phyloP scores from a whole-genome alignment of 305 asterid species.

The Galium porrigens region DNA sequence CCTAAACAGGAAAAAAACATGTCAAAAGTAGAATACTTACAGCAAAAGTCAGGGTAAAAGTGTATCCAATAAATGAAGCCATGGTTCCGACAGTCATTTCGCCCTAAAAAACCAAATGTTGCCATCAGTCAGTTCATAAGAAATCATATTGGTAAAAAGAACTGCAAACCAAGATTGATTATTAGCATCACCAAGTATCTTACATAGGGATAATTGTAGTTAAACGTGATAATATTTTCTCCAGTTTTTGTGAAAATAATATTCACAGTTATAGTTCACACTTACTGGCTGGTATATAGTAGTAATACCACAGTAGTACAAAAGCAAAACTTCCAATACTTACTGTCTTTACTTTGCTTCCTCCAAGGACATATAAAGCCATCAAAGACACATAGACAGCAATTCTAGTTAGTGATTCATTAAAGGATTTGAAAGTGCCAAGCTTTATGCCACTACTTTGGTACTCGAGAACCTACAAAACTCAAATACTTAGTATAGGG shows the following conservation, averaged over 20 bases:
- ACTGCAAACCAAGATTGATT: not conserved
- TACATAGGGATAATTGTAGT: not conserved
- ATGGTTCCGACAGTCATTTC: conserved; percentile 83
- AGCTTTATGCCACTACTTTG: conserved; percentile 75
- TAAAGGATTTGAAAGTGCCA: conserved; percentile 69
- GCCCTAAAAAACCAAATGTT: conserved; percentile 38
- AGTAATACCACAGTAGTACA: not conserved
- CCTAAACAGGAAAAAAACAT: not conserved
- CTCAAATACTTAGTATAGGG: conserved; percentile 13
- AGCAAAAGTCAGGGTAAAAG: conserved; percentile 78
- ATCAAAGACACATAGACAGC: conserved; percentile 81
- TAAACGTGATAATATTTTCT: not conserved
- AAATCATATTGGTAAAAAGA: not conserved
- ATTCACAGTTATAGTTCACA: not conserved
- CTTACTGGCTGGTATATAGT: not conserved
- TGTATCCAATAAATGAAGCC: conserved; percentile 90
- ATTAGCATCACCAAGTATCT: not conserved
- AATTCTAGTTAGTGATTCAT: conserved; percentile 80
- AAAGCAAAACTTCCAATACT: conserved; percentile 27
- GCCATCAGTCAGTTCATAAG: not conserved
- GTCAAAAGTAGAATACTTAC: conserved; percentile 39
- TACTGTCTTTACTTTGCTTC: conserved; percentile 96
- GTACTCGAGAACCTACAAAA: conserved; percentile 56
- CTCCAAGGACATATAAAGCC: conserved; percentile 86
- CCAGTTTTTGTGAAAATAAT: not conserved